phyloP scores from a whole-genome alignment of 2,329 filamentous ascomycete species.

The Fusarium graminum region DNA sequence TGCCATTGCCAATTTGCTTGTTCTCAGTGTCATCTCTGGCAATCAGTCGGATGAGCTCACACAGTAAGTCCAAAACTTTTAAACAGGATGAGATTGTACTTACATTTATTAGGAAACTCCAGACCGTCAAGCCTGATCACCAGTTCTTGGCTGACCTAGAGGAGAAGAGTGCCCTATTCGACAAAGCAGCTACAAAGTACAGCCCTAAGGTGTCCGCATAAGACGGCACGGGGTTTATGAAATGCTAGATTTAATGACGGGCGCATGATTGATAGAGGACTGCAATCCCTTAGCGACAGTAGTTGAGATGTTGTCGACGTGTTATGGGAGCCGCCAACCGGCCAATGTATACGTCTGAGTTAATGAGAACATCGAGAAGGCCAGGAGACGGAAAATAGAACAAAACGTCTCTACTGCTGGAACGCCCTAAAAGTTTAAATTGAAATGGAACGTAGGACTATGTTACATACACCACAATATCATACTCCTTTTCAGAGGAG shows the following conservation, averaged over 20 bases:
- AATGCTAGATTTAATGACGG: conserved; percentile 51
- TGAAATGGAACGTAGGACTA: not conserved
- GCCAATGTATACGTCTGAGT: not conserved
- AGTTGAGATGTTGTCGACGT: conserved; percentile 38
- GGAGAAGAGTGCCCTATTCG: conserved; percentile 90
- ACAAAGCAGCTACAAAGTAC: conserved; percentile 88
- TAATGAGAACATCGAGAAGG: conserved; percentile 1
- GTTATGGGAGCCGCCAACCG: conserved; percentile 5
- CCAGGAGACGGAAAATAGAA: conserved; percentile 20
- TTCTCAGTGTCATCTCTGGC: conserved; percentile 81
- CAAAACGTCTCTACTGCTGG: not conserved
- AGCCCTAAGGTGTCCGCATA: conserved; percentile 79
- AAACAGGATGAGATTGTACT: conserved; percentile 33
- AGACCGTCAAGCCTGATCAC: conserved; percentile 74
- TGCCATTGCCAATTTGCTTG: conserved; percentile 84
- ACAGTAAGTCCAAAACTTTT: conserved; percentile 62
- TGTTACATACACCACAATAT: not conserved
- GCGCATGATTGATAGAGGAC: conserved; percentile 49
- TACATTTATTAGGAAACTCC: conserved; percentile 62
- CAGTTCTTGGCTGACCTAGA: conserved; percentile 78
- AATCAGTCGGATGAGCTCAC: conserved; percentile 75
- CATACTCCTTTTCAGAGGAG: not conserved
- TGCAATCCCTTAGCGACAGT: conserved; percentile 40
- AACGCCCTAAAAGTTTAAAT: not conserved
- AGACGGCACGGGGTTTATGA: conserved; percentile 32